Conservation (phyloP, 164 flowering plant species). For the Annona cherimola region DNA sequence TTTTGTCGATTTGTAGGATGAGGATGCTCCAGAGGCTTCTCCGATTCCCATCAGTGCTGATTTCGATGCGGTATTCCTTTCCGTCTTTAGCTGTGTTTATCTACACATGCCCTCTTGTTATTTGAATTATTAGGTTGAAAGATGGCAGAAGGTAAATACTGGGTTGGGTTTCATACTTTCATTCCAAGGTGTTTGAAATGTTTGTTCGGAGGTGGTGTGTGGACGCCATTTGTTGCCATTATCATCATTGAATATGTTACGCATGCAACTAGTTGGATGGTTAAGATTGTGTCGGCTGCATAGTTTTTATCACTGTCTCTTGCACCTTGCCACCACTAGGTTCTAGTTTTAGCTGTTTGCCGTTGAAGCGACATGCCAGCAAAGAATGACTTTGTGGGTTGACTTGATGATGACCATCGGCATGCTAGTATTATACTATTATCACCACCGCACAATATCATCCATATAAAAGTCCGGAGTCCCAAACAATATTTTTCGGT, state of each 20-base stretch:
- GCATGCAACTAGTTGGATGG: neutral
- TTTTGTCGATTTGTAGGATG: conserved; percentile 32
- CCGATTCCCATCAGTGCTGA: conserved; percentile 42
- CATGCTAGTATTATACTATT: no score
- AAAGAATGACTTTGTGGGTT: no score
- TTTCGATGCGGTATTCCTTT: conserved; percentile 42
- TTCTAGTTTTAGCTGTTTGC: no score
- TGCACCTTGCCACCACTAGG: no score
- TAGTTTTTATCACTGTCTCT: neutral
- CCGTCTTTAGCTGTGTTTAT: neutral
- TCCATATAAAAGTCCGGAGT: no score
- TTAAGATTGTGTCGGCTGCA: neutral
- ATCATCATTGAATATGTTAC: neutral
- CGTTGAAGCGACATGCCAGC: no score
- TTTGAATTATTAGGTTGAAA: neutral
- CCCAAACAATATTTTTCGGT: no score
- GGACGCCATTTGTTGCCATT: neutral
- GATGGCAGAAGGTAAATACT: neutral
- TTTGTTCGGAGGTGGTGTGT: neutral
- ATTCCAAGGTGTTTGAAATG: neutral
- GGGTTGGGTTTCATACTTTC: neutral
- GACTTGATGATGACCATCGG: no score
- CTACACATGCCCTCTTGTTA: neutral
- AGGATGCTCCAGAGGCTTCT: conserved; percentile 35
- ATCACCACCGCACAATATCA: no score